These are phyloP conservation scores for Cryphonectria nitschkei DNA, from an alignment of 2,329 filamentous ascomycete species.

Conservation along the genomic window DNA sequence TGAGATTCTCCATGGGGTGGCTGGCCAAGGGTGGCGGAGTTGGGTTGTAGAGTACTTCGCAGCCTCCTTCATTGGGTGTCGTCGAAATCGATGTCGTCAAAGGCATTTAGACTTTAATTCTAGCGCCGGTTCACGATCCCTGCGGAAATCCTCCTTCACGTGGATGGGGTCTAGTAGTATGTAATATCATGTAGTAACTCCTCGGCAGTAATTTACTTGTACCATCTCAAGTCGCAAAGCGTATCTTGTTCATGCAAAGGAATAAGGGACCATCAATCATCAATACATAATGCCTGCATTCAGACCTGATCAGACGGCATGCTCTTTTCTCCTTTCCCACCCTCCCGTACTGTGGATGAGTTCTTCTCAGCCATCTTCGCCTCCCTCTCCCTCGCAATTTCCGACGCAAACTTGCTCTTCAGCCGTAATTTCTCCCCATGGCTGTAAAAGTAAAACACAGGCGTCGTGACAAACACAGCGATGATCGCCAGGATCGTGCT, in stretches of 20 bases:
- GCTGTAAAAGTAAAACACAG: conserved; percentile 60
- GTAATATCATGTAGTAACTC: too few relatives aligned
- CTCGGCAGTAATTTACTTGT: too few relatives aligned
- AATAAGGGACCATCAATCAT: too few relatives aligned
- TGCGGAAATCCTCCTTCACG: background rate
- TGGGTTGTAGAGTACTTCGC: background rate
- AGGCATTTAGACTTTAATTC: too few relatives aligned
- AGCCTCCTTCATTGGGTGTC: background rate
- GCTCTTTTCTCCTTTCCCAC: background rate
- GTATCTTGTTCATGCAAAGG: too few relatives aligned
- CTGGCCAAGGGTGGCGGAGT: too few relatives aligned
- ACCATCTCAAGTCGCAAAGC: too few relatives aligned
- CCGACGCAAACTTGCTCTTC: conserved; percentile 55
- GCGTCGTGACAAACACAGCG: conserved; percentile 53
- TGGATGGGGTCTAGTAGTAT: background rate
- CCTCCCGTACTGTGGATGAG: background rate
- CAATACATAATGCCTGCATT: background rate
- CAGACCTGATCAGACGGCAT: background rate
- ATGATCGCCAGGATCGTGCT: conserved; percentile 49
- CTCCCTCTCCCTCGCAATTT: conserved; percentile 22
- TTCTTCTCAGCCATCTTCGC: background rate
- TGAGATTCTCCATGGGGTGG: background rate
- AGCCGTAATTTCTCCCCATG: conserved; percentile 57
- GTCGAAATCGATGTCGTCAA: background rate
- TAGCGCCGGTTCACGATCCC: background rate